Evolutionary conservation across 1,284 basidiomycete species (phyloP), one percentile per base, ranked within the genome.

Genomic region (Cutaneotrichosporon dermatis): DNA sequence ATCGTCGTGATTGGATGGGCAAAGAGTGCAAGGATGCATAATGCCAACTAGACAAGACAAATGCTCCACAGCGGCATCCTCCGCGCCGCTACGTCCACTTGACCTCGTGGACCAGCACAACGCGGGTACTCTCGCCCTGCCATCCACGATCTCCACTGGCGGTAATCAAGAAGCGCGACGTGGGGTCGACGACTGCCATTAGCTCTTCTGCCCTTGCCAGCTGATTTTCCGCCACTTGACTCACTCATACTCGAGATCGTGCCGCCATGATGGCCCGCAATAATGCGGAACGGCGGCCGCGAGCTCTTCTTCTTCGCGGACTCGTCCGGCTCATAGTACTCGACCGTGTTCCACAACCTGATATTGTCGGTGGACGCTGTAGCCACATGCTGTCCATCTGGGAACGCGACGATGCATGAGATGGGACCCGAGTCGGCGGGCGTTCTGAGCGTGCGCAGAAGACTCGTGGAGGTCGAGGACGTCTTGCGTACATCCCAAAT

Each of bases 261-360:
- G 2, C 92, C 94, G 36, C 94, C 93, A 77, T 97, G 92, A 78
- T 98, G 94, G 0, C 95, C 95, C 4, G 93, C 89, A 42, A 99
- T 90, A 63, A 98, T 96, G 77, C 92, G 92, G 82, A 97, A 97
- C 64, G 88, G 88, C 15, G 87, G 86, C 7, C 71, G 65, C 35
- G 66, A 73, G 49, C 65, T 64, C 46, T 84, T 83, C 73, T 82
- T 85, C 57, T 80, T 79, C 69, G 82, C 84, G 43, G 52, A 64
- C 13, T 55, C 46, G 69, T 89, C 88, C 7, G 81, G 77, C 69
- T 90, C 86, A 54, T 83, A 84, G 46, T 85, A 84, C 66, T 92
- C 88, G 16, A 85, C 83, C 36, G 89, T 89, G 70, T 98, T 92
- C 94, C 94, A 99, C 46, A 99, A 76, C 35, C 96, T 83, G 59